phyloP scores from a whole-genome alignment of 805 yeast species.

The Saitoella complicata region DNA sequence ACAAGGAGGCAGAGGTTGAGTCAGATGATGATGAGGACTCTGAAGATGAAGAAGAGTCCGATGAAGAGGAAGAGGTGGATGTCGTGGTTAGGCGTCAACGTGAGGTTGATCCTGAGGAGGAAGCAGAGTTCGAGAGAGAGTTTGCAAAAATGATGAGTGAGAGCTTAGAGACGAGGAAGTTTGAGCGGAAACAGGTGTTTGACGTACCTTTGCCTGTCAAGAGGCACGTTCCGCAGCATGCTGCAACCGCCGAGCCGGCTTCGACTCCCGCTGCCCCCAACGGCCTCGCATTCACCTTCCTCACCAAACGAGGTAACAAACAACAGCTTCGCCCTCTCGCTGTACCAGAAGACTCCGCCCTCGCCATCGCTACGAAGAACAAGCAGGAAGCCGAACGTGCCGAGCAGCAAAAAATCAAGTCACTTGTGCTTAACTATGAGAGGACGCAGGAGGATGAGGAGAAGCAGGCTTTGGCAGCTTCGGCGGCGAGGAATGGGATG shows the following conservation, averaged over 20 bases:
- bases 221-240: not conserved
- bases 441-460: not conserved
- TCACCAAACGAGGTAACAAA: conserved; percentile 11
- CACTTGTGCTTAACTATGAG: conserved; percentile 12
- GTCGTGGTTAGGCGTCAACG: not conserved
- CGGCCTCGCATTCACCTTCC: conserved; percentile 9
- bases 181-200: conserved; percentile 8
- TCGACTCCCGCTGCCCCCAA: not conserved
- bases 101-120: conserved; percentile 5
- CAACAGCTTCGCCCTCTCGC: conserved; percentile 10
- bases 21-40: conserved; percentile 1
- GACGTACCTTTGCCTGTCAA: conserved; percentile 14
- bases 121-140: conserved; percentile 13
- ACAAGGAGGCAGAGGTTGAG: conserved; percentile 5
- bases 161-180: conserved; percentile 9
- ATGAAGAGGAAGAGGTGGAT: conserved; percentile 6
- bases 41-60: conserved; percentile 5
- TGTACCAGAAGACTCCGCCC: conserved; percentile 12
- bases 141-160: conserved; percentile 12
- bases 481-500: no score
- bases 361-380: conserved; percentile 12
- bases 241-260: not conserved
- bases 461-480: no score
- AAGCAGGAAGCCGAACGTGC: conserved; percentile 12
- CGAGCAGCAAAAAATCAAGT: conserved; percentile 13